Conservation (phyloP, 495 filamentous ascomycete species). For the Trichoderma reesei region DNA sequence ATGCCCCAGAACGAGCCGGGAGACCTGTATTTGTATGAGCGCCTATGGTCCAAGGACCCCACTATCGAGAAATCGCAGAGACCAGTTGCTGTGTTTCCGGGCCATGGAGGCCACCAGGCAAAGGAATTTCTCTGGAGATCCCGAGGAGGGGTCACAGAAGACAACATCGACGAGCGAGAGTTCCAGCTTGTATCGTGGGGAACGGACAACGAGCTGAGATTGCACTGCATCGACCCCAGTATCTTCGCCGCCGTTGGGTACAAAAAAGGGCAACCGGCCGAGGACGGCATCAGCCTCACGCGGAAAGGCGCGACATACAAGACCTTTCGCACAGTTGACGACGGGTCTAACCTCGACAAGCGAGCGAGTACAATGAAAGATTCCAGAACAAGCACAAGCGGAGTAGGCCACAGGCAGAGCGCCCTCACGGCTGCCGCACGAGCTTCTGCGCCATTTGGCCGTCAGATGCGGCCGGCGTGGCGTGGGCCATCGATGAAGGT, state of each 20-base stretch:
- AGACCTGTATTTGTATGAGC: slow-evolving; percentile 78
- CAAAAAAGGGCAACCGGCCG: slow-evolving; percentile 53
- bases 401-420: slow-evolving; percentile 28
- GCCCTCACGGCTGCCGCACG: slow-evolving; percentile 37
- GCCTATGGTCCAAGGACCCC: slow-evolving; percentile 34
- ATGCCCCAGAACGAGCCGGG: slow-evolving; percentile 86
- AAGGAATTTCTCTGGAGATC: slow-evolving; percentile 92
- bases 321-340: slow-evolving; percentile 60
- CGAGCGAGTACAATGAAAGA: slow-evolving; percentile 41
- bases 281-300: slow-evolving; percentile 61
- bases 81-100: slow-evolving; percentile 66
- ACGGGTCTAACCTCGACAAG: slow-evolving; percentile 35
- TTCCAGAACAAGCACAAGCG: slow-evolving; percentile 32
- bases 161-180: slow-evolving; percentile 74
- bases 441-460: slow-evolving; percentile 26
- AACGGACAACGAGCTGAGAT: slow-evolving; percentile 67
- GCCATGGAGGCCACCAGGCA: slow-evolving; percentile 70
- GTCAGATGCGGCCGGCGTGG: slow-evolving; percentile 31
- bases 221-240: slow-evolving; percentile 63
- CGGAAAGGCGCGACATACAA: slow-evolving; percentile 78
- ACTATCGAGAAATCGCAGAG: slow-evolving; percentile 36
- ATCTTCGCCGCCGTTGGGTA: slow-evolving; percentile 66
- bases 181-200: slow-evolving; percentile 95
- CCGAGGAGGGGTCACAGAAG: slow-evolving; percentile 56
- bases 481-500: slow-evolving; percentile 54